Conservation (phyloP, 192 early-diverging fungal genomes). For the Phlyctochytrium bullatum region DNA sequence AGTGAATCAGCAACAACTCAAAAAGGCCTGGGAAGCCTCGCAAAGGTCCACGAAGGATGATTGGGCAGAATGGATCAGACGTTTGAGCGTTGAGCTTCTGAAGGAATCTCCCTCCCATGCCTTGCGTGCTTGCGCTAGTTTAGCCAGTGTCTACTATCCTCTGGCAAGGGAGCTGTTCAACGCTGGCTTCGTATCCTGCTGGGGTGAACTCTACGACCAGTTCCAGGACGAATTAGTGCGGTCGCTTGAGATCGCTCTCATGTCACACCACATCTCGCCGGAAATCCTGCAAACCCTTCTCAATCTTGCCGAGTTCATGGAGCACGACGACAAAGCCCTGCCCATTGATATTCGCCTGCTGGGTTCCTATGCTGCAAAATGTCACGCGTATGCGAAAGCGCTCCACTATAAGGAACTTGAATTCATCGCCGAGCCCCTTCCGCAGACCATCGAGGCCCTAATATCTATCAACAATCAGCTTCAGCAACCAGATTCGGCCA, state of each 20-base stretch:
- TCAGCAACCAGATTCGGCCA: slow-evolving; percentile 94
- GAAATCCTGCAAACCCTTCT: slow-evolving; percentile 89
- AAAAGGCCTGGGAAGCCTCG: slow-evolving; percentile 83
- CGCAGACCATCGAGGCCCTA: slow-evolving; percentile 83
- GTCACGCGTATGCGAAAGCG: slow-evolving; percentile 97
- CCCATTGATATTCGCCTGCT: slow-evolving; percentile 90
- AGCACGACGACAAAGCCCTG: slow-evolving; percentile 92
- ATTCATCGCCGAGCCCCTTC: slow-evolving; percentile 78
- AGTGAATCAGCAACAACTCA: slow-evolving; percentile 82
- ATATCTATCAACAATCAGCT: slow-evolving; percentile 94
- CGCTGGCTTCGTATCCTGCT: slow-evolving; percentile 95
- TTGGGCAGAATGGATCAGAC: slow-evolving; percentile 93
- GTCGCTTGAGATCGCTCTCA: slow-evolving; percentile 78
- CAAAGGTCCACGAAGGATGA: slow-evolving; percentile 87
- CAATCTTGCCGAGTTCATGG: slow-evolving; percentile 98
- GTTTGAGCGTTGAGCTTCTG: slow-evolving; percentile 85
- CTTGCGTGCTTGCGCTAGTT: slow-evolving; percentile 80
- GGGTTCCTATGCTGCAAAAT: slow-evolving; percentile 84
- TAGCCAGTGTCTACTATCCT: slow-evolving; percentile 77
- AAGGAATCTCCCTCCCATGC: slow-evolving; percentile 97
- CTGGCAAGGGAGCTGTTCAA: slow-evolving; percentile 92
- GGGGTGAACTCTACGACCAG: slow-evolving; percentile 86
- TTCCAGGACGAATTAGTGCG: slow-evolving; percentile 85
- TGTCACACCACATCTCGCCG: slow-evolving; percentile 78
- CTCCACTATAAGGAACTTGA: slow-evolving; percentile 97